A percentile compares a stretch with the other conserved stretches of the same genome.
Evolutionary conservation across 1,284 basidiomycete species (phyloP).

Genomic region (Wolfiporia cocos): DNA sequence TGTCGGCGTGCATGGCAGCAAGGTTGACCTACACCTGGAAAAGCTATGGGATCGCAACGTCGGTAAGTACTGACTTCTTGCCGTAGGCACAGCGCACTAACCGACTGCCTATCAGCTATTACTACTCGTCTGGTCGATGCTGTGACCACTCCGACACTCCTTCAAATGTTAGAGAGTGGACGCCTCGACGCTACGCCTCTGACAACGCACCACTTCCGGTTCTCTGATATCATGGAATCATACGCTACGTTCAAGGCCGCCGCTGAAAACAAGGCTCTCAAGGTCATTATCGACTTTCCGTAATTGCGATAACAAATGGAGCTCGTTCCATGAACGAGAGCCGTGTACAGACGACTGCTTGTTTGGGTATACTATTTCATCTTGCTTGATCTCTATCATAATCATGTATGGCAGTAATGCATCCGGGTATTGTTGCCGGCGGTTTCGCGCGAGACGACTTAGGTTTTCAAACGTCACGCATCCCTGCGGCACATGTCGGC

Average conservation of each 20-base stretch:
- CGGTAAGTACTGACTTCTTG: conserved; percentile 1
- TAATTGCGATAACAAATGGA: too few relatives aligned
- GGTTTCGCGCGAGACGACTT: too few relatives aligned
- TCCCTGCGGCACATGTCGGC: too few relatives aligned
- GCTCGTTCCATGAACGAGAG: too few relatives aligned
- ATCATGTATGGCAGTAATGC: too few relatives aligned
- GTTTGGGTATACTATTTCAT: too few relatives aligned
- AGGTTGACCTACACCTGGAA: conserved; percentile 22
- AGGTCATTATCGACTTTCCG: conserved; percentile 21
- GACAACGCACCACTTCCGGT: conserved; percentile 18
- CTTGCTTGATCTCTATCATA: too few relatives aligned
- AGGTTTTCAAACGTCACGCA: too few relatives aligned
- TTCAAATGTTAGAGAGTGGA: conserved; percentile 19
- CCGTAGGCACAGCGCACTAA: neutral
- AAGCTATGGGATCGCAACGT: conserved; percentile 22
- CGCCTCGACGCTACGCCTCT: conserved; percentile 15
- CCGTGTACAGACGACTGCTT: too few relatives aligned
- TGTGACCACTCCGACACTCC: conserved; percentile 15
- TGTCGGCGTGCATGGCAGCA: conserved; percentile 22
- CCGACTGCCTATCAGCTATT: conserved; percentile 9
- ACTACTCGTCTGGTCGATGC: conserved; percentile 21
- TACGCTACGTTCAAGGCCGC: conserved; percentile 18
- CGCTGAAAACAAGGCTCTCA: conserved; percentile 17
- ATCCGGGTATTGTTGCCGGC: too few relatives aligned
- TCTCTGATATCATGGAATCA: conserved; percentile 15